A percentile compares a stretch with the other conserved stretches of the same genome.
Conservation (phyloP, 2,329 filamentous ascomycete genomes). For the Fusarium ambrosium region DNA sequence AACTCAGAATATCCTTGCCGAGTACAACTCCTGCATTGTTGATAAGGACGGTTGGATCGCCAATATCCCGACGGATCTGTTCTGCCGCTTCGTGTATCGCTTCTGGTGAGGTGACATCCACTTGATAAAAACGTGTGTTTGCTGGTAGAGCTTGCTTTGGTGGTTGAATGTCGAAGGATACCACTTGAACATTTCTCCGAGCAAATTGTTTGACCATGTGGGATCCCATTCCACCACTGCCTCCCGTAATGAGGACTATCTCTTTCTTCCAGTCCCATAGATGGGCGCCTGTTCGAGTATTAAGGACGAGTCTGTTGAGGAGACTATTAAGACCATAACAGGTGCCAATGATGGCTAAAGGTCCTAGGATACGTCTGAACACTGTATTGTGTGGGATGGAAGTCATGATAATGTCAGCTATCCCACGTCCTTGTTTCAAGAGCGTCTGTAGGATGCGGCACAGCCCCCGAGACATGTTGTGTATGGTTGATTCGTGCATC, state of each 20-base stretch:
- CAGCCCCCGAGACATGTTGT: neutral
- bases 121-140: slow-evolving; percentile 14
- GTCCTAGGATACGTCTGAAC: neutral
- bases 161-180: slow-evolving; percentile 14
- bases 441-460: neutral
- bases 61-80: slow-evolving; percentile 18
- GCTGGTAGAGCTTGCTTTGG: neutral
- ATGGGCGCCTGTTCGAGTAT: neutral
- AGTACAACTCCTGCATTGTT: slow-evolving; percentile 29
- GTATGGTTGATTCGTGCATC: neutral
- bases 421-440: neutral
- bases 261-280: slow-evolving; percentile 21
- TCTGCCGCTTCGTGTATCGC: slow-evolving; percentile 11
- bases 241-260: slow-evolving; percentile 23
- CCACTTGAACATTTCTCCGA: slow-evolving; percentile 11
- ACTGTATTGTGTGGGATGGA: neutral
- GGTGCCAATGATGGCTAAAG: neutral
- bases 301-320: neutral
- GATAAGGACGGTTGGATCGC: slow-evolving; percentile 29
- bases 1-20: slow-evolving; percentile 5
- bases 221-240: slow-evolving; percentile 53
- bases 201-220: slow-evolving; percentile 43
- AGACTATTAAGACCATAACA: neutral
- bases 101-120: slow-evolving; percentile 21
- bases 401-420: neutral